Evolutionary conservation across 2,329 filamentous ascomycete species (phyloP).

Genomic region (Botrytis aclada): DNA sequence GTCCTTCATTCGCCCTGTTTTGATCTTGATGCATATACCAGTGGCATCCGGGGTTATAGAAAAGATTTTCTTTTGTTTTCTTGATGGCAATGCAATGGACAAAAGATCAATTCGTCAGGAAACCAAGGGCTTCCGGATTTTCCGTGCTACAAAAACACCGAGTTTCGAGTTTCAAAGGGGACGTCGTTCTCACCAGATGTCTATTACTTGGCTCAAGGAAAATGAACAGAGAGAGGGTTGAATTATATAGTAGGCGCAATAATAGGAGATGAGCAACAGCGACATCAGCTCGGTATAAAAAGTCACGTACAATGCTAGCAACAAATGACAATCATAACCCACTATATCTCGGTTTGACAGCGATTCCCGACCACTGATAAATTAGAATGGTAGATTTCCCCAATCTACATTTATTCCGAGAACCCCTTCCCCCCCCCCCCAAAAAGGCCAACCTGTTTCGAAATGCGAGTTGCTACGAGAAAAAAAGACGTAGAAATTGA

Average conservation of each 20-base stretch:
- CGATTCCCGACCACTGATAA: background rate
- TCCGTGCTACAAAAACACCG: background rate
- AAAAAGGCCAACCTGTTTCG: background rate
- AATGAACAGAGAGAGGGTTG: background rate
- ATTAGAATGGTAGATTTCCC: too few relatives aligned
- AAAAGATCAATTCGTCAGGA: fast-evolving
- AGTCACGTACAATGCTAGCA: fast-evolving
- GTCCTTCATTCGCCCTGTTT: too few relatives aligned
- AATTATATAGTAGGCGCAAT: fast-evolving
- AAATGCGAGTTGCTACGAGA: background rate
- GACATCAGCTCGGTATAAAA: fast-evolving
- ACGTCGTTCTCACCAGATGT: fast-evolving
- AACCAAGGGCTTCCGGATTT: fast-evolving
- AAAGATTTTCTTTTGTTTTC: background rate
- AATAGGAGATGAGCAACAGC: background rate
- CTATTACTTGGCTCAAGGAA: background rate
- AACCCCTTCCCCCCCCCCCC: too few relatives aligned
- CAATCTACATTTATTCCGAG: background rate
- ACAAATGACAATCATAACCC: background rate
- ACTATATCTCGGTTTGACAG: fast-evolving
- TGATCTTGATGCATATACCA: too few relatives aligned
- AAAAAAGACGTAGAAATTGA: background rate
- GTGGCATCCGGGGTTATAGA: background rate
- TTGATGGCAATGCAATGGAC: background rate
- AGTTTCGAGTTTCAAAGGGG: background rate